A percentile compares a stretch with the other conserved stretches of the same genome.
Evolutionary conservation across 2,329 filamentous ascomycete species (phyloP).

Genomic region (Ascocoryne sarcoides): DNA sequence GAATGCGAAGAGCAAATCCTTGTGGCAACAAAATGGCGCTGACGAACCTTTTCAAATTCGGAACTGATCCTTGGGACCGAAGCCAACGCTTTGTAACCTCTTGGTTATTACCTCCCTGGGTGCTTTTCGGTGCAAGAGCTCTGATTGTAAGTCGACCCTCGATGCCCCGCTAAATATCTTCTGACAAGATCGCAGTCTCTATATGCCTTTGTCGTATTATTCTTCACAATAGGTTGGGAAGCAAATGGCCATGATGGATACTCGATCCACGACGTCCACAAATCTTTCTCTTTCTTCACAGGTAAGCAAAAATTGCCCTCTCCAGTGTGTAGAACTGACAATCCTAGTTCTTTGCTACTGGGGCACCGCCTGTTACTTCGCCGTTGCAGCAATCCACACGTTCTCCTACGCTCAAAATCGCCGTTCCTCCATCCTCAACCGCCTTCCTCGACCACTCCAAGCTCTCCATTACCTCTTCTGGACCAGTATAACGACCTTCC

Average conservation of each 20-base stretch:
- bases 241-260: slow-evolving; percentile 38
- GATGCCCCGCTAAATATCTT: slow-evolving; percentile 10
- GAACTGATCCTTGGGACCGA: slow-evolving; percentile 26
- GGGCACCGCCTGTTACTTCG: slow-evolving; percentile 73
- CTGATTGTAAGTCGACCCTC: slow-evolving; percentile 37
- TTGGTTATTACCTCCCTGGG: slow-evolving; percentile 63
- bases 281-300: slow-evolving; percentile 75
- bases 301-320: slow-evolving; percentile 29
- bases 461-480: slow-evolving; percentile 57
- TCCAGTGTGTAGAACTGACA: neutral
- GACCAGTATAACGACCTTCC: slow-evolving; percentile 52
- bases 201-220: slow-evolving; percentile 61
- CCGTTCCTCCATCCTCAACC: slow-evolving; percentile 47
- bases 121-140: slow-evolving; percentile 50
- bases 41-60: slow-evolving; percentile 20
- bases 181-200: slow-evolving; percentile 34
- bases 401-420: slow-evolving; percentile 51
- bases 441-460: slow-evolving; percentile 52
- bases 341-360: slow-evolving; percentile 52
- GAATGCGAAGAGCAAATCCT: too few relatives aligned
- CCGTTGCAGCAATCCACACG: slow-evolving; percentile 60
- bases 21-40: too few relatives aligned
- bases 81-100: slow-evolving; percentile 68
- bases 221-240: slow-evolving; percentile 61
- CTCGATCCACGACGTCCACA: slow-evolving; percentile 31